Conservation (phyloP, 805 yeast genomes). For the Yarrowia alimentaria region DNA sequence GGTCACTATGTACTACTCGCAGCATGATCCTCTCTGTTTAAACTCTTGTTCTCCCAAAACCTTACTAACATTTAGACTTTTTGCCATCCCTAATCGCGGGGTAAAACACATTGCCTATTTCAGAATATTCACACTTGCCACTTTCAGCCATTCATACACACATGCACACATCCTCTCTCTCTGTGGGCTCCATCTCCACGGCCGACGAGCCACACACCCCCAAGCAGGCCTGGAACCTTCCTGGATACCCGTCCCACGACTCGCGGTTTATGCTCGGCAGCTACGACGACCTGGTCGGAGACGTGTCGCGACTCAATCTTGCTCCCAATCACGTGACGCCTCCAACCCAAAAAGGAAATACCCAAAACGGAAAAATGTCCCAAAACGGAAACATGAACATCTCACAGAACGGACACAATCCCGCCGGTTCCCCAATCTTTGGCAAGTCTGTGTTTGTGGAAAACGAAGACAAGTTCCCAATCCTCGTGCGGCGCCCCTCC, state of each 20-base stretch:
- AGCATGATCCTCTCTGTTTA: constrained; percentile 1
- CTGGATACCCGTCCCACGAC: constrained; percentile 22
- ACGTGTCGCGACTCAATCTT: constrained; percentile 22
- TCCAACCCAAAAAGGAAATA: constrained; percentile 16
- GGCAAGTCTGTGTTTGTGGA: constrained; percentile 25
- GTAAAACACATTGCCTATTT: constrained; percentile 26
- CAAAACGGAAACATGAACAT: constrained; percentile 9
- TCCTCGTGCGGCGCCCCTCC: constrained; percentile 12
- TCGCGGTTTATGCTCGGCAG: constrained; percentile 18
- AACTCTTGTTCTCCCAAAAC: constrained; percentile 17
- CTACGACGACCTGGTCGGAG: constrained; percentile 25
- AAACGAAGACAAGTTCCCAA: constrained; percentile 23
- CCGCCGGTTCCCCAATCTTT: constrained; percentile 5
- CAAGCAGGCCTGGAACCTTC: constrained; percentile 26
- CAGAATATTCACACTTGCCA: constrained; percentile 22
- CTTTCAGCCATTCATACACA: constrained; percentile 15
- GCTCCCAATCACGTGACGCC: neutral
- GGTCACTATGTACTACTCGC: neutral
- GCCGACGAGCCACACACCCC: constrained; percentile 27
- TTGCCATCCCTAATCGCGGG: constrained; percentile 28
- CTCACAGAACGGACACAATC: constrained; percentile 10
- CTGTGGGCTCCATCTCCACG: constrained; percentile 25
- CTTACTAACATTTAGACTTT: constrained; percentile 25
- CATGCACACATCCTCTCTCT: constrained; percentile 25
- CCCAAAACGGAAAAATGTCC: neutral